phyloP scores from a whole-genome alignment of 1,284 basidiomycete species.

The Melampsora americana region DNA sequence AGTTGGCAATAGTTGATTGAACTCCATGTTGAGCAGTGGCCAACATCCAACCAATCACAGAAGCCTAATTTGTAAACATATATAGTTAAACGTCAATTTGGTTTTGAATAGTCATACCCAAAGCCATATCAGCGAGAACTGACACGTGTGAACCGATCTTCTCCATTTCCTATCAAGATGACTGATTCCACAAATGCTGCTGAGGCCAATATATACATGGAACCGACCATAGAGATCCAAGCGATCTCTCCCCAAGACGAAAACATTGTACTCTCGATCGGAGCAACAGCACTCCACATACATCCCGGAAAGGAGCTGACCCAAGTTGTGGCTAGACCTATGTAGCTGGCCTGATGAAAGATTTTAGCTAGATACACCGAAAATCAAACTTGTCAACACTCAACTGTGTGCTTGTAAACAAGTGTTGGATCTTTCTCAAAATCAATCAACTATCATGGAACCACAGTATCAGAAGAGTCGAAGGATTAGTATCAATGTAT shows the following conservation, averaged over 20 bases:
- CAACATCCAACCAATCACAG: conserved; percentile 23
- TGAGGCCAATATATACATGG: conserved; percentile 27
- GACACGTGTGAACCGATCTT: conserved; percentile 38
- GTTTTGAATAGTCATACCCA: too few relatives aligned
- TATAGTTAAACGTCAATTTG: background rate
- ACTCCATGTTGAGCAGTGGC: conserved; percentile 36
- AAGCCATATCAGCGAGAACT: too few relatives aligned
- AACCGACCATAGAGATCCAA: conserved; percentile 38
- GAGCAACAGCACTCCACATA: conserved; percentile 30
- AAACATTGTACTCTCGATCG: conserved; percentile 31
- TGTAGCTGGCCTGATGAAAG: conserved; percentile 18
- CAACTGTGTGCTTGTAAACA: conserved; percentile 26
- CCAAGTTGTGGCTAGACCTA: conserved; percentile 41
- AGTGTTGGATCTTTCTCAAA: conserved; percentile 43
- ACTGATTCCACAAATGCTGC: conserved; percentile 34
- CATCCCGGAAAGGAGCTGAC: conserved; percentile 41
- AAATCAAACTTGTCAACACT: background rate
- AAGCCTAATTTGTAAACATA: conserved; percentile 6
- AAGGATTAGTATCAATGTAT: background rate
- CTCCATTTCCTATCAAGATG: conserved; percentile 28
- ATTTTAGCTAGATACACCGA: background rate
- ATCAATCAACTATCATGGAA: conserved; percentile 33
- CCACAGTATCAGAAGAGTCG: background rate
- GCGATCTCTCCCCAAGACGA: conserved; percentile 29
- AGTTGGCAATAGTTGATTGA: conserved; percentile 42